Conservation (phyloP, 306 rosid species). For the Castanea crenata region DNA sequence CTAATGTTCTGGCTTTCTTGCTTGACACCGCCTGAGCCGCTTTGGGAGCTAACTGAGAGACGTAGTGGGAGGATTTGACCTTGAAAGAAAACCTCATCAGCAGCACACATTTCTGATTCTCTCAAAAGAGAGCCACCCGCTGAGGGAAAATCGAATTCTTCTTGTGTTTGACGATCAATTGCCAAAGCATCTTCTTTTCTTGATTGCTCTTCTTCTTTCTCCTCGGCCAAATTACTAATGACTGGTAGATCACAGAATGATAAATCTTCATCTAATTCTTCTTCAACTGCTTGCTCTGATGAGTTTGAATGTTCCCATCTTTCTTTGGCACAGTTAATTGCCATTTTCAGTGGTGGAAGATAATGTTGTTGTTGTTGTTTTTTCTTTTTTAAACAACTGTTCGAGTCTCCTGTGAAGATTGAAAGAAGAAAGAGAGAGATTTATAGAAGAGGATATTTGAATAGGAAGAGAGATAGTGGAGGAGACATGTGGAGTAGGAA, state of each 20-base stretch:
- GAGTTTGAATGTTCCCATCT: constrained; percentile 12
- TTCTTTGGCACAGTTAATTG: constrained; percentile 19
- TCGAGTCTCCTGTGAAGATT: not conserved
- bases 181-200: constrained; percentile 7
- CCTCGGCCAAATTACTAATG: constrained; percentile 8
- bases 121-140: constrained; percentile 28
- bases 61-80: constrained; percentile 80
- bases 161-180: constrained; percentile 38
- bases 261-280: constrained; percentile 56
- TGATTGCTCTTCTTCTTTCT: constrained; percentile 11
- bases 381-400: constrained; percentile 16
- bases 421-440: constrained; percentile 17
- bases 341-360: constrained; percentile 36
- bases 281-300: constrained; percentile 11
- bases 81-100: constrained; percentile 75
- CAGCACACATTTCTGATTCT: constrained; percentile 61
- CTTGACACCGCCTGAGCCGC: constrained; percentile 11
- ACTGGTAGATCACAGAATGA: constrained; percentile 78
- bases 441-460: constrained; percentile 14
- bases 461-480: constrained; percentile 13
- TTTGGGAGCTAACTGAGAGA: constrained; percentile 51
- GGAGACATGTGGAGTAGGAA: constrained; percentile 38
- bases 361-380: not conserved
- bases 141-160: constrained; percentile 62
- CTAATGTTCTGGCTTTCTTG: not conserved